Base-by-base conservation (phyloP, 345 rosid genomes). In the Geranium brycei region DNA sequence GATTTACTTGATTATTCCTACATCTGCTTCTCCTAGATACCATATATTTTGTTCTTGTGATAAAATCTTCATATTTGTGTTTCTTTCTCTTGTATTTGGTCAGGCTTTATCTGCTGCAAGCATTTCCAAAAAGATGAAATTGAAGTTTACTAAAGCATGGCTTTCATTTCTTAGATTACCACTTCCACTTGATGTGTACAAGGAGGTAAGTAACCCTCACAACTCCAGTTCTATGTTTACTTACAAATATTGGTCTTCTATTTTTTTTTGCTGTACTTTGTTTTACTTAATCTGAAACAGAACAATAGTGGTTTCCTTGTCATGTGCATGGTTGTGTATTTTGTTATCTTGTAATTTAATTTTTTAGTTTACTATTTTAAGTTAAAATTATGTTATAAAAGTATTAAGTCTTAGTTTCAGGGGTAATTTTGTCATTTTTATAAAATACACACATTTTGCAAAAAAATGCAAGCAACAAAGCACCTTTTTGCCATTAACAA, bases 81-180 rank as follows among this genome's bases (percentile, higher is more conserved):
- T 28, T 19, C 41, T 16, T 62, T 35, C 47, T 35, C 59, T 19
- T 60, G 47, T 18, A 58, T 62, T 31, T 59, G 8, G 74, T 57
- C 71, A 92, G 98, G 85, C 75, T 17, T 74, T 83, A 67, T 84
- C 88, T 73, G 76, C 87, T 11, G 71, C 79, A 62, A 76, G 71
- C 28, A 79, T 87, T 47, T 65, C 75, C 72, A 93, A 82, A 79
- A 90, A 79, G 82, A 89, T 87, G 85, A 93, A 88, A 80, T 59
- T 85, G 35, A 93, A 87, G 76, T 90, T 93, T 68, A 89, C 89
- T 3, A 90, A 88, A 78, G 88, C 96, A 13, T 93, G 99, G 99
- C 77, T 85, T 72, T 73, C 95, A 35, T 90, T 93, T 83, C 92
- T 93, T 67, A 83, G 90, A 77, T 77, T 90, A 60, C 95, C 87